Conservation (phyloP, 352 stramenopile genomes). For the Phytophthora capsici region DNA sequence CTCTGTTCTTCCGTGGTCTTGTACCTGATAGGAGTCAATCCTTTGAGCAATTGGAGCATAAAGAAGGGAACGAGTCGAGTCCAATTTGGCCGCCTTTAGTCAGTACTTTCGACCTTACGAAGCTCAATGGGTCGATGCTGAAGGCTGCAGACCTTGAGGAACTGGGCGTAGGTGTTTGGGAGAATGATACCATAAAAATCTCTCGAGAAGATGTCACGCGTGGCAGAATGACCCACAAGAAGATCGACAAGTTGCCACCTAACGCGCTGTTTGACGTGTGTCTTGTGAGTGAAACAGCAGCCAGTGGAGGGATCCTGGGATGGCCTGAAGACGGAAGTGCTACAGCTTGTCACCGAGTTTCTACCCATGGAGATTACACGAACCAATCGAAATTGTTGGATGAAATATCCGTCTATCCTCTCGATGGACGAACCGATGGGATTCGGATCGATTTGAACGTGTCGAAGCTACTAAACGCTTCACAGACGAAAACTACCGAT, state of each 20-base stretch:
- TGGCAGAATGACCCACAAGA: slow-evolving; percentile 55
- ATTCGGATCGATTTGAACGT: slow-evolving; percentile 57
- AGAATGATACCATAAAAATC: slow-evolving; percentile 77
- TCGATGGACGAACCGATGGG: slow-evolving; percentile 50
- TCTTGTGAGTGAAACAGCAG: slow-evolving; percentile 71
- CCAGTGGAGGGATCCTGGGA: slow-evolving; percentile 70
- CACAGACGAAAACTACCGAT: slow-evolving; percentile 4
- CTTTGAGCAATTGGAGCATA: neutral
- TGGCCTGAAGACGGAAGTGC: slow-evolving; percentile 38
- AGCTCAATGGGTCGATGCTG: slow-evolving; percentile 52
- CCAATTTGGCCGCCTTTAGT: slow-evolving; percentile 53
- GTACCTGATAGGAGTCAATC: slow-evolving; percentile 40
- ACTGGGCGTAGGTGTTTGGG: slow-evolving; percentile 67
- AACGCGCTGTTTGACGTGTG: slow-evolving; percentile 82
- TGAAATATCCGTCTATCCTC: slow-evolving; percentile 46
- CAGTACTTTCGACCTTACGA: slow-evolving; percentile 52
- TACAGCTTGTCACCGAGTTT: slow-evolving; percentile 51
- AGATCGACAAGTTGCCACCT: slow-evolving; percentile 64
- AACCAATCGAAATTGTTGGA: slow-evolving; percentile 76
- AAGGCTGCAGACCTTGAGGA: slow-evolving; percentile 65
- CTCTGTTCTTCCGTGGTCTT: slow-evolving; percentile 72
- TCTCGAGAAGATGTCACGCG: slow-evolving; percentile 72
- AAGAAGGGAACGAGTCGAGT: slow-evolving; percentile 17
- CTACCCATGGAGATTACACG: slow-evolving; percentile 79
- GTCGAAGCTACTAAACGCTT: slow-evolving; percentile 56